Percentiles rank a stretch among this genome's conserved stretches.
phyloP scores from a whole-genome alignment of 2,329 filamentous ascomycete genomes.

The Fusarium decemcellulare region DNA sequence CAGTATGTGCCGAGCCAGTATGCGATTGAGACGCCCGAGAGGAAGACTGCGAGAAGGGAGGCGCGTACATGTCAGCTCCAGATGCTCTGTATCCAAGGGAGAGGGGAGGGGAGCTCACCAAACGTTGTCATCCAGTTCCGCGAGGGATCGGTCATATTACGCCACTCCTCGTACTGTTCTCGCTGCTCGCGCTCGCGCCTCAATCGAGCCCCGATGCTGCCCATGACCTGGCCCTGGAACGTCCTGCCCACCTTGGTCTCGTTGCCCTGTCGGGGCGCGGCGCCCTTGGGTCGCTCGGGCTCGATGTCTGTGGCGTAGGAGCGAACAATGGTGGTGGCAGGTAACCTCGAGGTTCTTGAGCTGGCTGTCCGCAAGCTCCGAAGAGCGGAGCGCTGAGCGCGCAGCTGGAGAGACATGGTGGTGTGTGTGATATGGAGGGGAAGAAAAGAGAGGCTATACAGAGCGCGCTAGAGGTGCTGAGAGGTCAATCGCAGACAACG shows the following conservation, averaged over 20 bases:
- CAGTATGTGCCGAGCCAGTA: conserved; percentile 73
- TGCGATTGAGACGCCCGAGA: conserved; percentile 65
- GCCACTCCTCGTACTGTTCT: conserved; percentile 62
- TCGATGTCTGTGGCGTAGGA: conserved; percentile 55
- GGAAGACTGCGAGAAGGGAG: conserved; percentile 58
- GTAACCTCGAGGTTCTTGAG: conserved; percentile 34
- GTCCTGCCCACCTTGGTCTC: conserved; percentile 56
- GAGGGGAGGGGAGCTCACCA: conserved; percentile 55
- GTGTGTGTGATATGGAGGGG: neutral
- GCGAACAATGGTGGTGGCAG: conserved; percentile 38
- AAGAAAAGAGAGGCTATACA: neutral
- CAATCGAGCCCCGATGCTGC: conserved; percentile 69
- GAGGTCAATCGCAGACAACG: conserved; percentile 23
- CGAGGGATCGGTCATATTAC: conserved; percentile 56
- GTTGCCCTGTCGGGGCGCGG: conserved; percentile 49
- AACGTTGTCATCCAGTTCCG: conserved; percentile 69
- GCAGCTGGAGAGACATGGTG: conserved; percentile 53
- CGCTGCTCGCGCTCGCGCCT: conserved; percentile 68
- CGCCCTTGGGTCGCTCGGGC: conserved; percentile 49
- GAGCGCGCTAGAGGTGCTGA: conserved; percentile 14
- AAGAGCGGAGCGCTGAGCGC: conserved; percentile 50
- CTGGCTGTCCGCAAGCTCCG: conserved; percentile 45
- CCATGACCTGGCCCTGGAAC: conserved; percentile 73
- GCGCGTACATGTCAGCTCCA: conserved; percentile 12
- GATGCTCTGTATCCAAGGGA: neutral